Base-by-base conservation (phyloP, 148 eudicot genomes). In the Persicaria tinctoria region DNA sequence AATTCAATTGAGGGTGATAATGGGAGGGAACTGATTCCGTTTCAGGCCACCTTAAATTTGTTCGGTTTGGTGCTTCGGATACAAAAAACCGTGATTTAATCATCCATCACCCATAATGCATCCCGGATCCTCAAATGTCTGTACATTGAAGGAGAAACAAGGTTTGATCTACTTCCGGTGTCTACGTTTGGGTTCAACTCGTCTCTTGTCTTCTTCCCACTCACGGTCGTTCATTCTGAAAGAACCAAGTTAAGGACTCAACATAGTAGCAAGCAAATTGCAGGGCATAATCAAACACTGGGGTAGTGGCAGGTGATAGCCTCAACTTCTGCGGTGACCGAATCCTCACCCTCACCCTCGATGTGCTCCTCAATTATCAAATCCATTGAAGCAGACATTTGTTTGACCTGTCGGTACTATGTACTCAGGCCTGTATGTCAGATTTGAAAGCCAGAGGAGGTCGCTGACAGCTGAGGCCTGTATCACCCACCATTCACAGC, bases 151-250 rank as follows among this genome's bases (percentile, higher is more conserved):
- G 68, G 5, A 27, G 16, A 63, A 63, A 11, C 68, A 23, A 63
- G 48, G 48, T 14, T 44, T 66, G 18, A 44, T 66, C 71, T 85
- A 96, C 78, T 96, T 96, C 76, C 99, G 85, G 68, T 90, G 97
- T 78, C 99, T 76, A 73, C 97, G 87, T 84, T 96, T 96, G 51
- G 91, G 90, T 78, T 96, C 99, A 57, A 84, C 94, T 80, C 97
- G 87, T 83, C 97, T 85, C 84, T 96, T 96, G 82, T 96, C 99
- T 13, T 96, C 99, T 32, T 96, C 99, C 97, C 94, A 96, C 8
- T 96, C 99, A 45, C 99, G 90, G 68, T 96, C 99, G 66, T 89
- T 89, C 75, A 89, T 77, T 69, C 99, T 96, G 75, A 64, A 78
- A 73, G 38, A 72, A 17, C 46, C 32, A 17, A 60, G 82, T 96